A percentile compares a stretch with the other conserved stretches of the same genome.
phyloP scores from a whole-genome alignment of 768 basidiomycete genomes.

The Symmetrospora coprosmae region DNA sequence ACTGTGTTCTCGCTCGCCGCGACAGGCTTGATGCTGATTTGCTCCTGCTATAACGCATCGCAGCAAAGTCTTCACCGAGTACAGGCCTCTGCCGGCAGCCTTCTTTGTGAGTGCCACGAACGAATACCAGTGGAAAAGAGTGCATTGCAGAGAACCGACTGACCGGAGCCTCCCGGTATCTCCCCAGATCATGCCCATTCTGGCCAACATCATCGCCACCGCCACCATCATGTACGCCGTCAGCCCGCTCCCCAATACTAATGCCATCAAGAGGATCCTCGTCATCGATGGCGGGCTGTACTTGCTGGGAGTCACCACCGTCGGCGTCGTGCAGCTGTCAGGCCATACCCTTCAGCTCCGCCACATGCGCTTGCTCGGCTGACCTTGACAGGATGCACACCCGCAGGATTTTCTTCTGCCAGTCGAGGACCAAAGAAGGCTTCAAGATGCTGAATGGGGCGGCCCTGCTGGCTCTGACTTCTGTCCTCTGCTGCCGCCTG shows the following conservation, averaged over 20 bases:
- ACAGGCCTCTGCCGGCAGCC: too few relatives aligned
- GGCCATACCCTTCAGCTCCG: too few relatives aligned
- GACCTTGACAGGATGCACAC: neutral
- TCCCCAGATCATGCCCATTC: neutral
- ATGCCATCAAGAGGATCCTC: neutral
- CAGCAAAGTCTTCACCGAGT: too few relatives aligned
- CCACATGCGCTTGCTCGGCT: neutral
- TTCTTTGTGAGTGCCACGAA: too few relatives aligned
- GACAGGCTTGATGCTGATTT: too few relatives aligned
- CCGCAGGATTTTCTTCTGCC: too few relatives aligned
- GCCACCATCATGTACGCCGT: neutral
- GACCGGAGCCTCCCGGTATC: too few relatives aligned
- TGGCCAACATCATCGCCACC: conserved; percentile 3
- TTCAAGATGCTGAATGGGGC: conserved; percentile 7
- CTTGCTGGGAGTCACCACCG: neutral
- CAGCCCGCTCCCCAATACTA: neutral
- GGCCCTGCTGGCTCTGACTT: neutral
- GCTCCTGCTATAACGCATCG: too few relatives aligned
- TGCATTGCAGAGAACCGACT: too few relatives aligned
- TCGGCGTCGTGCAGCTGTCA: conserved; percentile 8
- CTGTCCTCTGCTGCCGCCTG: conserved; percentile 18
- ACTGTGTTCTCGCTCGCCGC: too few relatives aligned
- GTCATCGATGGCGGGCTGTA: conserved; percentile 13
- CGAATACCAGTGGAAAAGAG: too few relatives aligned
- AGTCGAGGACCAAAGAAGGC: neutral